phyloP scores from a whole-genome alignment of 2,329 filamentous ascomycete species.

The Ceratocystis lukuohia region DNA sequence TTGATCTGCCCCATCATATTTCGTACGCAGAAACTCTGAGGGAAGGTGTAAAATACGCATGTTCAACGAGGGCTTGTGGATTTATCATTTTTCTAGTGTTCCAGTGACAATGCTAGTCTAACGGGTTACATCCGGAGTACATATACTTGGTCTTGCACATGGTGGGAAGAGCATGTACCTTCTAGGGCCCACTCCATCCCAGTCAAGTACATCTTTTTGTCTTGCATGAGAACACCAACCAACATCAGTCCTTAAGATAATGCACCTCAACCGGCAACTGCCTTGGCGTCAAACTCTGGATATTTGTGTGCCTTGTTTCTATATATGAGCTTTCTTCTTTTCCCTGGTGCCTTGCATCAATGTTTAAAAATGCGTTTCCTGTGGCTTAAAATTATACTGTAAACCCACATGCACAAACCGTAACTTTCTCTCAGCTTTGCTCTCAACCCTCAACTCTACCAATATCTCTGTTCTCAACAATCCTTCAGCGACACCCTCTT shows the following conservation, averaged over 20 bases:
- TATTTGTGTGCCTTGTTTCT: not conserved
- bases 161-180: not conserved
- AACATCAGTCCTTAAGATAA: not conserved
- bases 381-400: not conserved
- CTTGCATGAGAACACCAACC: not conserved
- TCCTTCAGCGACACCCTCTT: not conserved
- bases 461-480: not conserved
- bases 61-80: not conserved
- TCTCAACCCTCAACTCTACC: not conserved
- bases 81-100: not conserved
- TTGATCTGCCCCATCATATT: not conserved
- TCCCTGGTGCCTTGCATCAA: not conserved
- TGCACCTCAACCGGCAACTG: not conserved
- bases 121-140: not conserved
- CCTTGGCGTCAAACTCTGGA: not conserved
- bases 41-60: not conserved
- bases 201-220: not conserved
- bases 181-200: not conserved
- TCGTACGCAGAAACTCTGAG: not conserved
- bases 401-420: not conserved
- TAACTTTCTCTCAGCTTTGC: not conserved
- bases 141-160: not conserved
- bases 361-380: not conserved
- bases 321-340: not conserved
- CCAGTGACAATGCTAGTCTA: not conserved